Percentiles rank a stretch among this genome's conserved stretches.
phyloP scores from a whole-genome alignment of 257 asterid genomes.

The Jacaranda mimosifolia region DNA sequence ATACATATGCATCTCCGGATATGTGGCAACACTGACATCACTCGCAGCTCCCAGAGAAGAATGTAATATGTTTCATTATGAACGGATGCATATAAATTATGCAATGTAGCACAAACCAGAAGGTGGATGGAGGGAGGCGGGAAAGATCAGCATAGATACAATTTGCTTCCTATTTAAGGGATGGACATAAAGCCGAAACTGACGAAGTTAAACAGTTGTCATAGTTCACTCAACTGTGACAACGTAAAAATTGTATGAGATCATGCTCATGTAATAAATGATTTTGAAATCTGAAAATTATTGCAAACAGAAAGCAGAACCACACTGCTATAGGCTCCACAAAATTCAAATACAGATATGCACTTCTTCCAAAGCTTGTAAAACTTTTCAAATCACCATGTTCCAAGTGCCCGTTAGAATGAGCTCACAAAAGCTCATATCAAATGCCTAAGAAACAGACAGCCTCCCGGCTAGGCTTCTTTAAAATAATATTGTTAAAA shows the following conservation, averaged over 20 bases:
- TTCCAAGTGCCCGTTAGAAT: background rate
- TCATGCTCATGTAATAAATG: background rate
- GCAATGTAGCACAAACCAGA: background rate
- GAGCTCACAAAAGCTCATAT: background rate
- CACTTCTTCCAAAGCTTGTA: background rate
- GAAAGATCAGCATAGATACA: too few species aligned
- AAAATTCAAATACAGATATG: background rate
- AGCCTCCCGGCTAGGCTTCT: background rate
- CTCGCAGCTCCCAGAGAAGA: background rate
- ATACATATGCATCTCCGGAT: background rate
- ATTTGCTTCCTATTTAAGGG: background rate
- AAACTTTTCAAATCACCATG: background rate
- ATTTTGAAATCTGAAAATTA: background rate
- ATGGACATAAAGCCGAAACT: background rate
- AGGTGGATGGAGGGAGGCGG: background rate
- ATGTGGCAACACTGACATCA: background rate
- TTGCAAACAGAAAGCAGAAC: background rate
- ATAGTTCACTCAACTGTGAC: background rate
- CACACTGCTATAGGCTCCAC: background rate
- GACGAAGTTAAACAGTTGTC: conserved; percentile 9
- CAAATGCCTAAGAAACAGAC: background rate
- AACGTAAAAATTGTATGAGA: background rate
- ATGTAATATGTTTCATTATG: background rate
- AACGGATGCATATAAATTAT: background rate
- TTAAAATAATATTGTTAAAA: too few species aligned